phyloP scores from a whole-genome alignment of 2,329 filamentous ascomycete genomes.

The Neofusicoccum sp. region DNA sequence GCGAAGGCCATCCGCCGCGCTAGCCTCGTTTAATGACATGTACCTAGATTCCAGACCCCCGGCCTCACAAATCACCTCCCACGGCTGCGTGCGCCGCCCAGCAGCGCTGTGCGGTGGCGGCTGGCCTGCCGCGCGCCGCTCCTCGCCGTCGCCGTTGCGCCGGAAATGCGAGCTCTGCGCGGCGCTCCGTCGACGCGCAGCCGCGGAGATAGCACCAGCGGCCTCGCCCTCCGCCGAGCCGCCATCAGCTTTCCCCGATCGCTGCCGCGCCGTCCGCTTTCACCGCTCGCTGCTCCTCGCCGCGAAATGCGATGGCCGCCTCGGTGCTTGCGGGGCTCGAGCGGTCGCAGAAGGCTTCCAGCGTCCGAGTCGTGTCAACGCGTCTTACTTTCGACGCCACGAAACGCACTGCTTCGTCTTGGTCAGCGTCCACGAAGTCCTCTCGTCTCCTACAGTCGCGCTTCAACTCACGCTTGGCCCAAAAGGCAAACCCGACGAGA shows the following conservation, averaged over 20 bases:
- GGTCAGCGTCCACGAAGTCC: no score
- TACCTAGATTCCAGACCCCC: slow-evolving; percentile 13
- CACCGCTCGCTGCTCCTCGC: neutral
- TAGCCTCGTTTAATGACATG: slow-evolving; percentile 17
- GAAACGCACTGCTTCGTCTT: no score
- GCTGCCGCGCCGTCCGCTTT: neutral
- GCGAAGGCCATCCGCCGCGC: slow-evolving; percentile 15
- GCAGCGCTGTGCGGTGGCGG: neutral
- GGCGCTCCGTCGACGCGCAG: neutral
- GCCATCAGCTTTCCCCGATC: neutral
- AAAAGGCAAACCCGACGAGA: no score
- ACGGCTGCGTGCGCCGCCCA: neutral
- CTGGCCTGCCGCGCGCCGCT: neutral
- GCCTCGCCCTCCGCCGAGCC: neutral
- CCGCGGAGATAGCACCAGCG: slow-evolving; percentile 6
- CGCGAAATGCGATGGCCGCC: no score
- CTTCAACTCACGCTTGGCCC: no score
- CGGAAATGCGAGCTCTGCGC: neutral
- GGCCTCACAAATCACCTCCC: slow-evolving; percentile 15
- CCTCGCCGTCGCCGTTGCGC: neutral
- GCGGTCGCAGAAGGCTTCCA: no score
- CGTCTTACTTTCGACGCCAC: no score
- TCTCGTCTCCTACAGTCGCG: no score
- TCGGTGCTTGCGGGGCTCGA: no score
- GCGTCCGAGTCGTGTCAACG: no score